phyloP scores from a whole-genome alignment of 225 moss, liverwort and hornwort species.

The Antitrichia curtipendula region DNA sequence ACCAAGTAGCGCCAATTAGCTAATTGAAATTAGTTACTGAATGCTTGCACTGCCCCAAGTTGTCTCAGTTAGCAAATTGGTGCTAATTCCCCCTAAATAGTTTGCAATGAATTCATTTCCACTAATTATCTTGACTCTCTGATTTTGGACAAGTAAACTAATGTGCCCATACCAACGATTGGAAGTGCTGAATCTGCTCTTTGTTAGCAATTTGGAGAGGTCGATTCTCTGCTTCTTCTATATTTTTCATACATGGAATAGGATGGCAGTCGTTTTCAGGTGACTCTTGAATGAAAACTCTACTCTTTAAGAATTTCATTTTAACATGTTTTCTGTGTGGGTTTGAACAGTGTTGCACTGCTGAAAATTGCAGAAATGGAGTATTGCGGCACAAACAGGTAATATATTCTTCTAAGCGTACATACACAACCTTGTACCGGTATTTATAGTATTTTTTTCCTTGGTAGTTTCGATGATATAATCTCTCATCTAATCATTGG shows the following conservation, averaged over 20 bases:
- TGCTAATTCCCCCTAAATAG: not conserved
- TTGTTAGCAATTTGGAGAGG: not conserved
- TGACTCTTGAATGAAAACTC: too few species aligned
- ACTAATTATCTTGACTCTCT: not conserved
- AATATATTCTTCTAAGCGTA: not conserved
- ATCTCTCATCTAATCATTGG: not conserved
- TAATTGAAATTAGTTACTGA: not conserved
- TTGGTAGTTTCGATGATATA: not conserved
- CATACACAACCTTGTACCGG: not conserved
- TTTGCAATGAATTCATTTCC: not conserved
- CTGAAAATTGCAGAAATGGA: constrained; percentile 87
- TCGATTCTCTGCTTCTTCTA: not conserved
- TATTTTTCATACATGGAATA: too few species aligned
- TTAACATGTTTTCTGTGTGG: not conserved
- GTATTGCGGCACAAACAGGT: constrained; percentile 92
- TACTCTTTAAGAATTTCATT: too few species aligned
- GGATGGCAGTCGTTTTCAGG: too few species aligned
- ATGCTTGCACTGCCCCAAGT: not conserved
- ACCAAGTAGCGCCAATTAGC: not conserved
- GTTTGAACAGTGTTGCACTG: constrained; percentile 67
- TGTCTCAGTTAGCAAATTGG: not conserved
- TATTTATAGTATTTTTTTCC: not conserved
- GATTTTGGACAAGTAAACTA: not conserved
- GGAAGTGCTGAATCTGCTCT: not conserved
- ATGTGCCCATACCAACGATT: not conserved